Evolutionary conservation across 345 rosid species (phyloP).

Genomic region (Populus tremula): DNA sequence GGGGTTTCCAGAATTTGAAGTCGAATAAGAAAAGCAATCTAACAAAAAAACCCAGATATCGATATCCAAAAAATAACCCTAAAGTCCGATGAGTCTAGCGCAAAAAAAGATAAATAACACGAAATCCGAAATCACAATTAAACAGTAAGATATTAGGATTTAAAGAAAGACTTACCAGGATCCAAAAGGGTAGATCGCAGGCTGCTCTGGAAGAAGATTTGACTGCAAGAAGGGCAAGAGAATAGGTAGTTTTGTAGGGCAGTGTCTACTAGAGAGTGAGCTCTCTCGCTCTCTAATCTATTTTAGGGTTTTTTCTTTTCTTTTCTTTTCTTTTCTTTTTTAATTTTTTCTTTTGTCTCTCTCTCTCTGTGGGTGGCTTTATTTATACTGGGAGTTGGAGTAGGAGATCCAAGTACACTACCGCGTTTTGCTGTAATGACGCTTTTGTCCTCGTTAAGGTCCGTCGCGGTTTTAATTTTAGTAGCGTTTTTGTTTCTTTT

Average conservation of each 20-base stretch:
- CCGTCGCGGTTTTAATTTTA: neutral
- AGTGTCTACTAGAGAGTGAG: neutral
- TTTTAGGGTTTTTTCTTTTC: neutral
- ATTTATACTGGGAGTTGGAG: neutral
- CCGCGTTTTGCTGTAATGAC: neutral
- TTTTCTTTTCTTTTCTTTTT: neutral
- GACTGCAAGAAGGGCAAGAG: no score
- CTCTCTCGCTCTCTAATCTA: neutral
- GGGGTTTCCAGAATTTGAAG: neutral
- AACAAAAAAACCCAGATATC: neutral
- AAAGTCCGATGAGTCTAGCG: neutral
- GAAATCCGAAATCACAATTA: neutral
- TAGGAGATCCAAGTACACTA: neutral
- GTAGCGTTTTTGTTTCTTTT: neutral
- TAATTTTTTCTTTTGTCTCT: neutral
- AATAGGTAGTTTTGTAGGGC: no score
- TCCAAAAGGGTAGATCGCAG: constrained; percentile 2
- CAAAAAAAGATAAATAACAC: no score
- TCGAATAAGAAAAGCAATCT: neutral
- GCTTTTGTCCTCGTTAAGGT: neutral
- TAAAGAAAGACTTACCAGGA: neutral
- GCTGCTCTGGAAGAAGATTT: neutral
- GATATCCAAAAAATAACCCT: neutral
- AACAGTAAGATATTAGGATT: neutral
- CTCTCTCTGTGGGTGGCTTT: neutral